Evolutionary conservation across 495 filamentous ascomycete species (phyloP), one percentile per base, ranked within the genome.

Genomic region (Hypomontagnella submonticulosa): DNA sequence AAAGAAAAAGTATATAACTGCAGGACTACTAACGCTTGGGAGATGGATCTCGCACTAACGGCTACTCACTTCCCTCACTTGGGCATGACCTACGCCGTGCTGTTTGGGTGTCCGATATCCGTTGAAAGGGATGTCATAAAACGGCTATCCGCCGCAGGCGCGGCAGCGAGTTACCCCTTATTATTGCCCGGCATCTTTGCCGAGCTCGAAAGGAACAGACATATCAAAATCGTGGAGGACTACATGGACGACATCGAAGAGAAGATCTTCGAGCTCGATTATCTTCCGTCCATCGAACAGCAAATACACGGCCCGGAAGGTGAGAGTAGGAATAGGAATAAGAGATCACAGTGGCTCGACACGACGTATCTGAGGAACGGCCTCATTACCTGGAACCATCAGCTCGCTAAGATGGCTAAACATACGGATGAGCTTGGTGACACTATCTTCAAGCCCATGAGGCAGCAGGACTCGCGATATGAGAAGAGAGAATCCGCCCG

Each of bases 21-120:
- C 38, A 38, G 75, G 18, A 68, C 72, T 0, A 48, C 63, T 20
- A 71, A 75, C 27, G 71, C 69, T n/a, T 75, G 73, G 73, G 40
- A 51, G 1, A 52, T 36, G 20, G 75, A 77, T 55, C 57, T 76
- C 11, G 75, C 74, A 2, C 19, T 76, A 10, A 68, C 74, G 0
- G 38, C 53, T 13, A 77, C 75, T 0, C 59, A 73, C 27, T 72
- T 77, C 44, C 70, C 72, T 0, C 51, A 67, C 16, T 53, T 34
- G 3, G 44, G 41, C 0, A 40, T 73, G 12, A 72, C 62, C 2
- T 77, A 73, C 54, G 63, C 70, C 4, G 51, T 75, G 4, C 12
- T 73, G 10, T 74, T 75, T 16, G 72, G 75, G 7, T 73, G 70
- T 27, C 23, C 63, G 1, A 49, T 40, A 33, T 19, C 36, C 2